Base-by-base conservation (phyloP, 2,329 filamentous ascomycete species). In the Sporothrix curviconia region DNA sequence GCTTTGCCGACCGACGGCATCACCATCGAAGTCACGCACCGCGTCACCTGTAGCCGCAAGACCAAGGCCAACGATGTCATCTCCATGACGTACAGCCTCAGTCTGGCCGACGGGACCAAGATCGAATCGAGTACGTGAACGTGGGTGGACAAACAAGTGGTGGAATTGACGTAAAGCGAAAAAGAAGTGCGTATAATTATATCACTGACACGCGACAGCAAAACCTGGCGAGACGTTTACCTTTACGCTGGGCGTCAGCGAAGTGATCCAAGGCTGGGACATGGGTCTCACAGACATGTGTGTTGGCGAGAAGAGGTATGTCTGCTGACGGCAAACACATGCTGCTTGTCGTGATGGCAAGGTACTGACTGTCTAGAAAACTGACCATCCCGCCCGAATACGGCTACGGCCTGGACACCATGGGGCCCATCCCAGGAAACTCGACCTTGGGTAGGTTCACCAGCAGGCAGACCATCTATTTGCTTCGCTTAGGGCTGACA, bases 251-350 rank as follows among this genome's bases (percentile, higher is more conserved):
- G 53, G 42, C 11, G 43, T 25, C n/a, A 43, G 43, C 0, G 53
- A 55, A n/a, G 53, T 47, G 15, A 55, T 47, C 24, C 12, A 9
- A 4, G 53, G 53, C 28, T 55, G 52, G 52, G 42, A 55, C 30
- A 12, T 37, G 12, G 52, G 52, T 15, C 22, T 55, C 7, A 37
- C 3, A 12, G 40, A 46, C 30, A 46, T 55, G 40, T 55, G 52
- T 42, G 32, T 46, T 17, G 52, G 52, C 40, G 40, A 55, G 30
- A 32, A 42, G 17, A 43, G 52, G 52, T 55, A 14, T 5, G 53
- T 39, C 15, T 4, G 30, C 2, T 15, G 2, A 4, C 6, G 19
- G 3, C 9, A 3, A n/a, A n/a, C n/a, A n/a, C n/a, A n/a, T 43
- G 34, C 19, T 39, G 1, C n/a, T 6, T 37, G 2, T 12, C 19